These are phyloP conservation scores for Didymella sp. DNA, from an alignment of 2,329 filamentous ascomycete species.

Conservation along the genomic window DNA sequence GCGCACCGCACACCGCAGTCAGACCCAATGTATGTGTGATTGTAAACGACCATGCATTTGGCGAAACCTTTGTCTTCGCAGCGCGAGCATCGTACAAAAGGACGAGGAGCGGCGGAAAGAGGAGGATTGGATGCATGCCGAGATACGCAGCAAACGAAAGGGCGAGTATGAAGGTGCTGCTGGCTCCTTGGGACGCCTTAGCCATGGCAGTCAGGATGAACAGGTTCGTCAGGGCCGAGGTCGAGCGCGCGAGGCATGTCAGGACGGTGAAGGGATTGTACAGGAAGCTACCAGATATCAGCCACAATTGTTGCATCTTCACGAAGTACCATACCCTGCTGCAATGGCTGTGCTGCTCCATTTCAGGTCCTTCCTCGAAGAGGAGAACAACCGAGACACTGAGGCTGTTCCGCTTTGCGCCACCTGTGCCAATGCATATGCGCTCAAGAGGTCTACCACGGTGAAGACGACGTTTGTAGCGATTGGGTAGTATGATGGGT, in stretches of 20 bases:
- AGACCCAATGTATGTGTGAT: conserved; percentile 62
- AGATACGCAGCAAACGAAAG: conserved; percentile 88
- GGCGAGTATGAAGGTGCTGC: conserved; percentile 78
- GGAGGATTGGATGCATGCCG: conserved; percentile 86
- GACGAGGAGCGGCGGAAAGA: conserved; percentile 81
- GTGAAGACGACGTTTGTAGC: conserved; percentile 84
- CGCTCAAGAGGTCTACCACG: conserved; percentile 79
- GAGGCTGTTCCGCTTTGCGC: conserved; percentile 81
- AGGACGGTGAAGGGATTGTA: conserved; percentile 95
- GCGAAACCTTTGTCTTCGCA: conserved; percentile 36
- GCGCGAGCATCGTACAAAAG: conserved; percentile 67
- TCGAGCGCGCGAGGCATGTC: conserved; percentile 88
- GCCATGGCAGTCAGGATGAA: conserved; percentile 85
- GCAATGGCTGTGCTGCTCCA: conserved; percentile 80
- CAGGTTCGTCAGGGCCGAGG: conserved; percentile 85
- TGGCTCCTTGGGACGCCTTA: conserved; percentile 77
- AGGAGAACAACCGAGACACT: conserved; percentile 77
- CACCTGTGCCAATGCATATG: conserved; percentile 78
- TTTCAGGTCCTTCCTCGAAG: conserved; percentile 74
- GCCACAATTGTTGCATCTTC: background rate
- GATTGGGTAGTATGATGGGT: conserved; percentile 69
- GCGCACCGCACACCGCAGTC: conserved; percentile 52
- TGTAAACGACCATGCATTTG: conserved; percentile 59
- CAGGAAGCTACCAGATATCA: conserved; percentile 70
- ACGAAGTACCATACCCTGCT: conserved; percentile 66